Conservation (phyloP, 176 grass and related monocot species). For the Dendrocalamus sinicus region DNA sequence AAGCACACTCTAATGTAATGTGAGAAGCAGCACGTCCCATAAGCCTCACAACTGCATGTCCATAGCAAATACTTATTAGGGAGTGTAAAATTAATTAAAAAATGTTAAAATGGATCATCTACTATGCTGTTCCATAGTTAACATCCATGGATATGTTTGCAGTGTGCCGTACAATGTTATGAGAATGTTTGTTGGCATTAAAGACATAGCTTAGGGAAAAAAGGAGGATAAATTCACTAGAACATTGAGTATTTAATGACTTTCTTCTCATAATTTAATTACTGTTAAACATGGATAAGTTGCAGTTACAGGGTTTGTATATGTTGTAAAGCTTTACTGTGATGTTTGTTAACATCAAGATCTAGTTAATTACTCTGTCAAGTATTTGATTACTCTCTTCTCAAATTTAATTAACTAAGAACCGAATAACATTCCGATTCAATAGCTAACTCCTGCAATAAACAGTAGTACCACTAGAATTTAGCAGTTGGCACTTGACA, state of each 20-base stretch:
- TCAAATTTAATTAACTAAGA: neutral
- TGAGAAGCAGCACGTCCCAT: constrained; percentile 99
- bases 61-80: constrained; percentile 23
- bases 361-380: neutral
- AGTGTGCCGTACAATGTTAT: neutral
- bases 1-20: constrained; percentile 94
- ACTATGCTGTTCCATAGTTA: neutral
- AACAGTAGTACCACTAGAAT: neutral
- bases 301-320: neutral
- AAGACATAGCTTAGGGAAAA: neutral
- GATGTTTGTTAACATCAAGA: neutral
- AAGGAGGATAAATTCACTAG: constrained; percentile 16
- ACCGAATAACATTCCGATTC: neutral
- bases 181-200: neutral
- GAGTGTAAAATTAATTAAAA: neutral
- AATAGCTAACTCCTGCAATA: neutral
- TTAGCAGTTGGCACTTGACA: neutral
- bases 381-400: neutral
- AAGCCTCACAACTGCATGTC: constrained; percentile 89
- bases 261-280: neutral
- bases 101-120: neutral
- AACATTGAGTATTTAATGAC: neutral
- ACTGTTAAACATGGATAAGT: neutral
- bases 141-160: neutral
- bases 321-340: neutral